Percentiles rank a stretch among this genome's conserved stretches.
Evolutionary conservation across 768 basidiomycete species (phyloP).

Genomic region (Podaxis rugospora): DNA sequence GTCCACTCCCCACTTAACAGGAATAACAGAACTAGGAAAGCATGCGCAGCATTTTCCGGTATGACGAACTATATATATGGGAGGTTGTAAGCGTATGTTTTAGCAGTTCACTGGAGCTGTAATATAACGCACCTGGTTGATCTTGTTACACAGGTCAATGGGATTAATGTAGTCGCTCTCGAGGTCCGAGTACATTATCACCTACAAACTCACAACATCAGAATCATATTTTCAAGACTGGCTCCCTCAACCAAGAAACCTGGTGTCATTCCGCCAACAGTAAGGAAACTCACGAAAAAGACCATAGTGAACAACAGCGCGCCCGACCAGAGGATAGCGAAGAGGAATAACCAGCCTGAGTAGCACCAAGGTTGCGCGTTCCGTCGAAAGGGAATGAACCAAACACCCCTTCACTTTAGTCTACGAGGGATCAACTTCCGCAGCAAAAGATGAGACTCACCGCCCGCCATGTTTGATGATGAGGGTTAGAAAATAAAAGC

Average conservation of each 20-base stretch:
- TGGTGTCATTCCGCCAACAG: not conserved
- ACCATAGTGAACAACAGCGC: constrained; percentile 96
- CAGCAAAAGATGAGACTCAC: not conserved
- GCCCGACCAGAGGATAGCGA: constrained; percentile 90
- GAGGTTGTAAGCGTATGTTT: not conserved
- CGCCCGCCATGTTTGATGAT: constrained; percentile 6
- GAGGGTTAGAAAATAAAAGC: not conserved
- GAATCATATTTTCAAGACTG: not conserved
- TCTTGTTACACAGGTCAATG: constrained; percentile 98
- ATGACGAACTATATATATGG: constrained; percentile 77
- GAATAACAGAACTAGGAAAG: constrained; percentile 83
- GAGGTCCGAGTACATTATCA: constrained; percentile 99
- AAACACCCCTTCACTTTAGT: not conserved
- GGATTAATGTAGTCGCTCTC: constrained; percentile 99
- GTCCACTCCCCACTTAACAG: constrained; percentile 90
- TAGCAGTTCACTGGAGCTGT: not conserved
- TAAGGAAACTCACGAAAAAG: constrained; percentile 77
- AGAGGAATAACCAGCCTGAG: constrained; percentile 92
- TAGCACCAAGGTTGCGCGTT: not conserved
- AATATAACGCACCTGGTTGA: constrained; percentile 72
- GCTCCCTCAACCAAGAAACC: not conserved
- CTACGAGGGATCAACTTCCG: not conserved
- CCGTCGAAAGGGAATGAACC: not conserved
- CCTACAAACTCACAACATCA: constrained; percentile 40
- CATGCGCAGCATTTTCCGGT: constrained; percentile 94